Evolutionary conservation across 352 stramenopile genomes (phyloP).

Genomic region (Globisporangium echinulatum): DNA sequence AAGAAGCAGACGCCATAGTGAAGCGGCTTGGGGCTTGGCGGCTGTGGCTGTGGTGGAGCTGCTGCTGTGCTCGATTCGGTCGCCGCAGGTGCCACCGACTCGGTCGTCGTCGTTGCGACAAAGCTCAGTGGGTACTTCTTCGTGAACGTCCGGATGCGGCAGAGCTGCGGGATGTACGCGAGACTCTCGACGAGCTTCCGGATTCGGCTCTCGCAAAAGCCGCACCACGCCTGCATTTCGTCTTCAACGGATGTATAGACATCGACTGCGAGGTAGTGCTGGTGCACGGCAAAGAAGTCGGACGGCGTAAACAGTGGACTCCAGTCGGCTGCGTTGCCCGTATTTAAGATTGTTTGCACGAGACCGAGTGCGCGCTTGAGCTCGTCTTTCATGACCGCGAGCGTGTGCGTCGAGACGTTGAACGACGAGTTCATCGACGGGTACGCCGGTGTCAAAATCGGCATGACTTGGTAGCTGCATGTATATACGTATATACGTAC

Average conservation of each 20-base stretch:
- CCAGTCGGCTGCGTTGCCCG: slow-evolving; percentile 70
- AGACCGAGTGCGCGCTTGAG: slow-evolving; percentile 75
- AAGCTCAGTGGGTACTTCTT: slow-evolving; percentile 81
- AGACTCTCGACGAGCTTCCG: slow-evolving; percentile 87
- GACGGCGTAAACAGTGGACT: slow-evolving; percentile 70
- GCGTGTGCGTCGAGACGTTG: slow-evolving; percentile 94
- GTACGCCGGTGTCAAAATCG: slow-evolving; percentile 98
- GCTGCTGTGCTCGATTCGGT: neutral
- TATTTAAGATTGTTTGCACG: slow-evolving; percentile 81
- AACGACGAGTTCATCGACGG: slow-evolving; percentile 99
- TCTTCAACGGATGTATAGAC: slow-evolving; percentile 87
- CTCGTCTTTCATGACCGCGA: slow-evolving; percentile 94
- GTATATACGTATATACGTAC: slow-evolving; percentile 5
- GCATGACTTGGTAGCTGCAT: slow-evolving; percentile 93
- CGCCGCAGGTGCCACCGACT: slow-evolving; percentile 6
- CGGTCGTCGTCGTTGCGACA: slow-evolving; percentile 26
- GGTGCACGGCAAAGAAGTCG: slow-evolving; percentile 85
- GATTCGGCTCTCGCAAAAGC: slow-evolving; percentile 92
- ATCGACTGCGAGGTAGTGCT: slow-evolving; percentile 89
- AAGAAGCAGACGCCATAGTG: slow-evolving; percentile 84
- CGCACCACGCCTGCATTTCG: slow-evolving; percentile 90
- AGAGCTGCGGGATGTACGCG: slow-evolving; percentile 76
- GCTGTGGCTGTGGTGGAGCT: neutral
- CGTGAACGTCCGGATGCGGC: slow-evolving; percentile 73
- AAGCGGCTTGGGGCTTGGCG: slow-evolving; percentile 14